Conservation (phyloP, 1,284 basidiomycete genomes). For the Volvariella volvacea region DNA sequence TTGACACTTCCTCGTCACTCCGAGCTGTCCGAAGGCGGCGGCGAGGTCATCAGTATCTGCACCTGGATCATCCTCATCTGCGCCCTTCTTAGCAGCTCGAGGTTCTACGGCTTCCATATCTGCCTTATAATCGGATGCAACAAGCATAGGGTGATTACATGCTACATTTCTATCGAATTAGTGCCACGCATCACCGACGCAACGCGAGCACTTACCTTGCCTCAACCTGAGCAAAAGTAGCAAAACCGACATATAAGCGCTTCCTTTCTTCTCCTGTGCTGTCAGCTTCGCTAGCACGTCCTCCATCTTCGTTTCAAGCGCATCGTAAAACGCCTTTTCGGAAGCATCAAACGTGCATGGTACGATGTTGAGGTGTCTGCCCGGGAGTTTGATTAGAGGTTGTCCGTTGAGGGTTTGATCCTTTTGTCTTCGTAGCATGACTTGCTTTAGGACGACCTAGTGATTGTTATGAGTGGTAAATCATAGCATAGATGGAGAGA, state of each 20-base stretch:
- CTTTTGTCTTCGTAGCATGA: conserved; percentile 92
- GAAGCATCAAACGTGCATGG: conserved; percentile 66
- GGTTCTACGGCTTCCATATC: conserved; percentile 74
- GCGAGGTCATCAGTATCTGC: conserved; percentile 75
- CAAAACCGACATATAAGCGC: conserved; percentile 82
- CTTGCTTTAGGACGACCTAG: conserved; percentile 74
- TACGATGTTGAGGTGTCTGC: conserved; percentile 67
- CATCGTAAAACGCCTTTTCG: conserved; percentile 80
- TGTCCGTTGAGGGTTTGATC: conserved; percentile 80
- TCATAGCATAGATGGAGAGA: conserved; percentile 1
- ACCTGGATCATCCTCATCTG: conserved; percentile 35
- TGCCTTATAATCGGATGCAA: conserved; percentile 66
- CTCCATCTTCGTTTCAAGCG: conserved; percentile 72
- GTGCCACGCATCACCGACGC: too few species aligned
- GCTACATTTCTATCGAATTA: too few species aligned
- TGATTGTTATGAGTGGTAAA: conserved; percentile 3
- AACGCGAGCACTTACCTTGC: conserved; percentile 59
- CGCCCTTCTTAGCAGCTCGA: conserved; percentile 43
- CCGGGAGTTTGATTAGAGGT: conserved; percentile 79
- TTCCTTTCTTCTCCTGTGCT: conserved; percentile 31
- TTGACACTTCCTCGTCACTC: conserved; percentile 64
- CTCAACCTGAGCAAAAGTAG: conserved; percentile 80
- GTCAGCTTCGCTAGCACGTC: conserved; percentile 70
- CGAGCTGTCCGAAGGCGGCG: conserved; percentile 67
- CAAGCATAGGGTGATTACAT: conserved; percentile 82